A percentile compares a stretch with the other conserved stretches of the same genome.
phyloP scores from a whole-genome alignment of 2,329 filamentous ascomycete genomes.

The Colletotrichum paranaense region DNA sequence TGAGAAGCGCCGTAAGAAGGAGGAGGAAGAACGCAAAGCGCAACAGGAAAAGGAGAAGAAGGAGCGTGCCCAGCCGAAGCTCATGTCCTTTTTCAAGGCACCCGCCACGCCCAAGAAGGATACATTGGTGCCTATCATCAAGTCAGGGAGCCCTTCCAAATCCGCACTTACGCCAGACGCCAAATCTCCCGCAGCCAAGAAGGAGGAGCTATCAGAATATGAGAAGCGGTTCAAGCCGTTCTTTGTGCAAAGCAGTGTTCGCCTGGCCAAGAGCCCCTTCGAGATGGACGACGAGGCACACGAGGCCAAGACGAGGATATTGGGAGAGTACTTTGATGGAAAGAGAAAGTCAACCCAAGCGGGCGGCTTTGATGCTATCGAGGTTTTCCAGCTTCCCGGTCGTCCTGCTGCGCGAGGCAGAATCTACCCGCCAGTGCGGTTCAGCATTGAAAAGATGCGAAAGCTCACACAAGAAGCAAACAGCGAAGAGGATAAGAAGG shows the following conservation, averaged over 20 bases:
- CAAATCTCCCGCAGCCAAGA: constrained; percentile 36
- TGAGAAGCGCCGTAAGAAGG: constrained; percentile 61
- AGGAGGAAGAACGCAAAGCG: constrained; percentile 55
- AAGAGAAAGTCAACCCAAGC: constrained; percentile 52
- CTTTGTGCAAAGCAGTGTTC: constrained; percentile 79
- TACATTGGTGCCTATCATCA: neutral
- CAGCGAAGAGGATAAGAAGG: constrained; percentile 49
- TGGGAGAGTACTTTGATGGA: constrained; percentile 64
- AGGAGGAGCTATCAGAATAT: constrained; percentile 63
- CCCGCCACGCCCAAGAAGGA: constrained; percentile 54
- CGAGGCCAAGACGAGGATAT: constrained; percentile 59
- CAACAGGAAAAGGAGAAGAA: constrained; percentile 61
- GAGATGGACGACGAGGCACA: constrained; percentile 68
- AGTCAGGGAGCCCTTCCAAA: constrained; percentile 22
- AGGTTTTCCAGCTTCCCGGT: constrained; percentile 58
- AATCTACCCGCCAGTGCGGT: constrained; percentile 64
- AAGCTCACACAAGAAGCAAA: constrained; percentile 55
- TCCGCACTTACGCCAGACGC: constrained; percentile 2
- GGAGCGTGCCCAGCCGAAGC: constrained; percentile 58
- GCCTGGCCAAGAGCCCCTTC: constrained; percentile 71
- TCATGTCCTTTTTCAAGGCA: constrained; percentile 54
- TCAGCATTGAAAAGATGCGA: constrained; percentile 69
- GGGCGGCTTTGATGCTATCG: constrained; percentile 53
- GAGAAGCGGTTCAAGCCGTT: constrained; percentile 83
- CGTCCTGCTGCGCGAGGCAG: constrained; percentile 57